phyloP scores from a whole-genome alignment of 2,329 filamentous ascomycete genomes.

The Conoideocrella luteorostrata region DNA sequence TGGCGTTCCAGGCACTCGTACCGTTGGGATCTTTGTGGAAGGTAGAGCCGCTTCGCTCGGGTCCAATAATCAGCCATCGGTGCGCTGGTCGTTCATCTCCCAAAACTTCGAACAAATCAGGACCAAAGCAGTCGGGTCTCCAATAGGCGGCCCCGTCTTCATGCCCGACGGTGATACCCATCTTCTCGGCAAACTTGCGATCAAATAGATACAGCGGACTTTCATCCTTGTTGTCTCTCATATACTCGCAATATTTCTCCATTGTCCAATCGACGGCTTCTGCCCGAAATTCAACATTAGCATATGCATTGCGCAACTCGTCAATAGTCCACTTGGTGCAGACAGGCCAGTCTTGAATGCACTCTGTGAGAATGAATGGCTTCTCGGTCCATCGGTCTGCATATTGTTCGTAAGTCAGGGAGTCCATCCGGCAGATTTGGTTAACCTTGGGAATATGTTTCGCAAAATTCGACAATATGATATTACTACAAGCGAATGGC shows the following conservation, averaged over 20 bases:
- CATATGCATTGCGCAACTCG: constrained; percentile 58
- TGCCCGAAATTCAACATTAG: constrained; percentile 68
- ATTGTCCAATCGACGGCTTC: constrained; percentile 93
- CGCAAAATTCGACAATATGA: constrained; percentile 59
- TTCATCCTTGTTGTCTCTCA: constrained; percentile 74
- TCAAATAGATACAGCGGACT: constrained; percentile 93
- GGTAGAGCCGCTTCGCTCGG: constrained; percentile 79
- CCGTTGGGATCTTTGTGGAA: constrained; percentile 82
- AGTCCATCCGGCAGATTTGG: constrained; percentile 61
- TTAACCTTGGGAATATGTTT: constrained; percentile 67
- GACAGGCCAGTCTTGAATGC: constrained; percentile 76
- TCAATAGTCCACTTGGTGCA: constrained; percentile 68
- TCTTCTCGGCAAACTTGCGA: constrained; percentile 78
- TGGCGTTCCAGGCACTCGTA: constrained; percentile 87
- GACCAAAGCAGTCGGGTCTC: constrained; percentile 76
- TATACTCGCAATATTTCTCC: constrained; percentile 73
- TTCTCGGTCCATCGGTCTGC: constrained; percentile 66
- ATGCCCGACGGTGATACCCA: constrained; percentile 59
- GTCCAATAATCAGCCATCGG: constrained; percentile 88
- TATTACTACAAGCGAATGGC: constrained; percentile 82
- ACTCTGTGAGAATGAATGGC: constrained; percentile 81
- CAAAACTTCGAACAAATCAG: constrained; percentile 77
- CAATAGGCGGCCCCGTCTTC: constrained; percentile 57
- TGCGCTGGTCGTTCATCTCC: constrained; percentile 75
- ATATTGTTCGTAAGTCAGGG: constrained; percentile 69